Evolutionary conservation across 176 grass and related monocot species (phyloP).

Genomic region (Zoysia pacifica): DNA sequence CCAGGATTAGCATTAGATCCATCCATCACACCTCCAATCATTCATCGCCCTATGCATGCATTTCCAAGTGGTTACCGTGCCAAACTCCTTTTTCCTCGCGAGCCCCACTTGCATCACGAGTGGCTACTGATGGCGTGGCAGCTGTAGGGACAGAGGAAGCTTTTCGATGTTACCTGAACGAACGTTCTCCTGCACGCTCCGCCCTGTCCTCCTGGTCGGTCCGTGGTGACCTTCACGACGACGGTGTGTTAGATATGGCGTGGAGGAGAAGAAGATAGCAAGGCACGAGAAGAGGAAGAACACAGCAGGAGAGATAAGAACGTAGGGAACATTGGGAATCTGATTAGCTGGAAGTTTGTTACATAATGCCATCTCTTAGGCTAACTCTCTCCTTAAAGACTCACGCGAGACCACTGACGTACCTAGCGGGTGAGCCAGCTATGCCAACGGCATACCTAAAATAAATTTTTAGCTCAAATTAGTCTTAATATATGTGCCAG

Average conservation of each 20-base stretch:
- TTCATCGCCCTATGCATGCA: neutral
- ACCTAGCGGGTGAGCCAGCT: too few species aligned
- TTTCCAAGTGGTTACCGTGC: neutral
- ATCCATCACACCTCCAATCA: neutral
- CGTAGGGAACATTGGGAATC: too few species aligned
- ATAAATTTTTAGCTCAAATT: too few species aligned
- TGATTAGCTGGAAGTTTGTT: too few species aligned
- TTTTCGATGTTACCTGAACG: slow-evolving; percentile 25
- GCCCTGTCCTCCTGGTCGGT: neutral
- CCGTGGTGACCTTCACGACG: neutral
- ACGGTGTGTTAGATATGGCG: neutral
- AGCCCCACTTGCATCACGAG: neutral
- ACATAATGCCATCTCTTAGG: too few species aligned
- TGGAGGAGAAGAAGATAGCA: too few species aligned
- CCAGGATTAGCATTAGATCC: neutral
- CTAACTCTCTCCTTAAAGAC: too few species aligned
- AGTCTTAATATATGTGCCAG: too few species aligned
- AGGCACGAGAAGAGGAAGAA: too few species aligned
- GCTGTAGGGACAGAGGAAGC: neutral
- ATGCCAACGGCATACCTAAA: too few species aligned
- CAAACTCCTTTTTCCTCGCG: neutral
- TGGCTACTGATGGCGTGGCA: neutral
- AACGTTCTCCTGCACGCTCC: slow-evolving; percentile 8
- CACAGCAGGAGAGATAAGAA: too few species aligned
- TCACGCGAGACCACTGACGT: too few species aligned